Evolutionary conservation across 192 early-diverging fungal species (phyloP), one percentile per base, ranked within the genome.

Genomic region (Tieghemiomyces parasiticus): DNA sequence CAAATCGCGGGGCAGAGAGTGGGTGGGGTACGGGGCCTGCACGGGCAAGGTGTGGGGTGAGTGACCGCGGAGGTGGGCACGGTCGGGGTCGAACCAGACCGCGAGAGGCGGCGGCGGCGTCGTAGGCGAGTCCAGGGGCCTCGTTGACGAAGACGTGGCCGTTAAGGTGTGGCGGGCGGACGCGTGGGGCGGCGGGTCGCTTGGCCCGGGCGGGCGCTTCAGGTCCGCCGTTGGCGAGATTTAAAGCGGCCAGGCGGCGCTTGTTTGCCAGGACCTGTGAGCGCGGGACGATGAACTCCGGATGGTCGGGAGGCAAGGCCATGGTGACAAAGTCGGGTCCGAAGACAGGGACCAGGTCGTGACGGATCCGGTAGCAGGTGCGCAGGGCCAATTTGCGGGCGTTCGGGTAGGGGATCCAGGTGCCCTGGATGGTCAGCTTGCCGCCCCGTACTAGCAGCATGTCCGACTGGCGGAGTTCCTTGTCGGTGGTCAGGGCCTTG

Each of bases 381-480:
- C 54, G 54, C 1, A 56, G 29, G 54, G 54, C 54, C 32, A 56
- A 35, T 24, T 56, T 56, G 13, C 29, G 34, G 16, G 54, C 54
- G 29, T 56, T 56, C 3, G 31, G 31, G 24, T n/a, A 56, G 16
- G 54, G 54, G 29, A 56, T 56, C 54, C 54, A 56, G 19, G 54
- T 56, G 13, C 54, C 54, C 34, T 56, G 54, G 54, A 56, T 56
- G 31, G 54, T 56, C 54, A 56, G 34, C 24, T 56, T 56, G 16
- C 54, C 54, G 34, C 54, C 54, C 32, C 54, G 9, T 16, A 56
- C 54, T 31, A 56, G 29, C 16, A 56, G 24, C 54, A 56, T 56
- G 19, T 56, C 54, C 32, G 29, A 26, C 2, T 10, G 54, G 14
- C 32, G 28, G 20, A 56, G 54, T 34, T 29, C 54, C 31, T 56